These are phyloP conservation scores for Penicillium sp. DNA, from an alignment of 2,329 filamentous ascomycete genomes.

Conservation along the genomic window DNA sequence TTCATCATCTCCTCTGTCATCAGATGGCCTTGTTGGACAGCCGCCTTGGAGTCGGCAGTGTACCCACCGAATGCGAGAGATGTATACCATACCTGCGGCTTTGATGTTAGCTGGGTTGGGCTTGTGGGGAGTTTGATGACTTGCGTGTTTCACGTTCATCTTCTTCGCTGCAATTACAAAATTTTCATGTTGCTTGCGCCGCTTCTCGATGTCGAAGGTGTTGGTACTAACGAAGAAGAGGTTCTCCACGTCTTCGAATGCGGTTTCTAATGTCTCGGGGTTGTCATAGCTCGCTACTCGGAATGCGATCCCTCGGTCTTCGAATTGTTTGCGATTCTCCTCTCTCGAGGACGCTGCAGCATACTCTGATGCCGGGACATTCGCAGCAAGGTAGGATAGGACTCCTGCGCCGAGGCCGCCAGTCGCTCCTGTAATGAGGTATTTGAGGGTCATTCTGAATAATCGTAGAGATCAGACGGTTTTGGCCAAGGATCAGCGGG, in stretches of 20 bases:
- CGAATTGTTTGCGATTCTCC: slow-evolving; percentile 41
- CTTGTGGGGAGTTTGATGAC: slow-evolving; percentile 48
- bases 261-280: slow-evolving; percentile 46
- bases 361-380: slow-evolving; percentile 46
- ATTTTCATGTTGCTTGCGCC: slow-evolving; percentile 48
- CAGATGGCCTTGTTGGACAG: slow-evolving; percentile 61
- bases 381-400: slow-evolving; percentile 33
- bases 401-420: slow-evolving; percentile 39
- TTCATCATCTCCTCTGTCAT: slow-evolving; percentile 56
- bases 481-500: background rate
- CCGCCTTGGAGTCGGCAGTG: slow-evolving; percentile 42
- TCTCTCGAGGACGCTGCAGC: slow-evolving; percentile 52
- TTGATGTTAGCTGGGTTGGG: slow-evolving; percentile 38
- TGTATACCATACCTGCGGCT: slow-evolving; percentile 56
- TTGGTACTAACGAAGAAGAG: slow-evolving; percentile 60
- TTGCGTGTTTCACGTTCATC: slow-evolving; percentile 53
- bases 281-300: slow-evolving; percentile 56
- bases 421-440: slow-evolving; percentile 41
- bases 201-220: slow-evolving; percentile 50
- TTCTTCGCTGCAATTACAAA: slow-evolving; percentile 56
- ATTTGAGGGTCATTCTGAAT: slow-evolving; percentile 35
- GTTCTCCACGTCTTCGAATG: slow-evolving; percentile 54
- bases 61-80: slow-evolving; percentile 58
- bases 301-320: slow-evolving; percentile 49
- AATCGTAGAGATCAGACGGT: background rate